Evolutionary conservation across 345 rosid genomes (phyloP).

Genomic region (Melastoma malabathricum): DNA sequence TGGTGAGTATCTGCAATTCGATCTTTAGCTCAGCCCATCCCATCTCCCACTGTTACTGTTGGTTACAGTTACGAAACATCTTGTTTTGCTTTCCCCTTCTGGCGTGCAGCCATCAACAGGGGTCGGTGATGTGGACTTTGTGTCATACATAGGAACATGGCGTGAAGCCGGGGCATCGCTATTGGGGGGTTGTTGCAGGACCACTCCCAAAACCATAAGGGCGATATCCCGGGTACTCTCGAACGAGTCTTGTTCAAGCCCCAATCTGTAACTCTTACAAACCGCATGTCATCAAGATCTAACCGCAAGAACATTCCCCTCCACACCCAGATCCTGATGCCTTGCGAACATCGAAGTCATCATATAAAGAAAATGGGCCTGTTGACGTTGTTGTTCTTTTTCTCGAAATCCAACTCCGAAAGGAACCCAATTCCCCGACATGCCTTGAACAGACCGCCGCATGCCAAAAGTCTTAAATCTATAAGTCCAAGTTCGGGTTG

Average conservation of each 20-base stretch:
- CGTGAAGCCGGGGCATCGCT: constrained; percentile 59
- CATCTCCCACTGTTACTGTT: not conserved
- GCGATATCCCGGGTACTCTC: constrained; percentile 44
- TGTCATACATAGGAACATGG: constrained; percentile 65
- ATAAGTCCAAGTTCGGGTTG: too few relatives aligned
- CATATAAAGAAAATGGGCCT: too few relatives aligned
- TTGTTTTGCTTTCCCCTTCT: not conserved
- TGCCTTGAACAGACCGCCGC: too few relatives aligned
- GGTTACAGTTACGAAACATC: not conserved
- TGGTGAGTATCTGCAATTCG: constrained; percentile 28
- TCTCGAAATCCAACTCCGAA: too few relatives aligned
- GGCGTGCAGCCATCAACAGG: constrained; percentile 41
- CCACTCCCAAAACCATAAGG: constrained; percentile 70
- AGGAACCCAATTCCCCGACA: too few relatives aligned
- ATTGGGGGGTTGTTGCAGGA: constrained; percentile 95
- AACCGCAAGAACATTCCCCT: too few relatives aligned
- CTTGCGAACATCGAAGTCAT: too few relatives aligned
- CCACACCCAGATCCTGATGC: too few relatives aligned
- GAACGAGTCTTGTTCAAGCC: constrained; percentile 12
- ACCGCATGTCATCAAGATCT: too few relatives aligned
- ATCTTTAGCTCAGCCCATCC: too few relatives aligned
- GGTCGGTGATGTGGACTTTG: constrained; percentile 54
- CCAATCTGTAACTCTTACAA: constrained; percentile 9
- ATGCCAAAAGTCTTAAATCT: too few relatives aligned
- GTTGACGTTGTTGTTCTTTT: too few relatives aligned